Conservation (phyloP, 2,329 filamentous ascomycete species). For the Nothophoma quercina region DNA sequence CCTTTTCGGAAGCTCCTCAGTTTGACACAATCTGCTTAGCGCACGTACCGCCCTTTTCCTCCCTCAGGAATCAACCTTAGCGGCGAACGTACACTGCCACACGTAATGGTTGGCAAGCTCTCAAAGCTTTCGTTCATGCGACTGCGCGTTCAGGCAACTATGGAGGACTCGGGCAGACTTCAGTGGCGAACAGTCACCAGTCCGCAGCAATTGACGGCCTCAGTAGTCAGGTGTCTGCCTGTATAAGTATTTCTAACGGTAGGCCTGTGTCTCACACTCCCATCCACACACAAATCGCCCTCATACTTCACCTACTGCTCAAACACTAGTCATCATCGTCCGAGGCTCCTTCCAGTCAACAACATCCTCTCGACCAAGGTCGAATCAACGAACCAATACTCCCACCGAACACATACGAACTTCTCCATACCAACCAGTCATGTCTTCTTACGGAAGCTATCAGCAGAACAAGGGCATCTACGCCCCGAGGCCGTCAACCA, state of each 20-base stretch:
- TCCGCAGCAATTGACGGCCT: slow-evolving; percentile 2
- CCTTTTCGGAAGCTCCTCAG: neutral
- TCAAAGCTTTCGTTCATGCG: neutral
- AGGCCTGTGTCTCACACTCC: neutral
- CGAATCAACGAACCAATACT: neutral
- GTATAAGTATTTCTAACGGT: slow-evolving; percentile 1
- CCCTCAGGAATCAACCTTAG: slow-evolving; percentile 8
- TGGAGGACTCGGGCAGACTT: slow-evolving; percentile 1
- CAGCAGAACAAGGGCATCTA: slow-evolving; percentile 3
- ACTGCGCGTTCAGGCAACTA: slow-evolving; percentile 12
- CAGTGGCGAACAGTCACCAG: neutral
- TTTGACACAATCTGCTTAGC: neutral
- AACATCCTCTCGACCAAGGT: neutral
- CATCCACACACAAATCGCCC: neutral
- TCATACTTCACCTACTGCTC: neutral
- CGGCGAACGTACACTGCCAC: slow-evolving; percentile 12
- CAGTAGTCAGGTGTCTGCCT: slow-evolving; percentile 12
- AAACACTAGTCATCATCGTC: neutral
- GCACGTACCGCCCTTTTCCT: slow-evolving; percentile 10
- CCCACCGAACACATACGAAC: neutral
- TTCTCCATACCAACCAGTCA: slow-evolving; percentile 2
- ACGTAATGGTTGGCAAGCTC: slow-evolving; percentile 3
- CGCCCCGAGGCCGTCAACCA: neutral
- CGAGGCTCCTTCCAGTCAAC: neutral
- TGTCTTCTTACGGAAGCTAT: slow-evolving; percentile 7